Conservation (phyloP, 805 yeast genomes). For the Zygosaccharomyces pseudorouxii region DNA sequence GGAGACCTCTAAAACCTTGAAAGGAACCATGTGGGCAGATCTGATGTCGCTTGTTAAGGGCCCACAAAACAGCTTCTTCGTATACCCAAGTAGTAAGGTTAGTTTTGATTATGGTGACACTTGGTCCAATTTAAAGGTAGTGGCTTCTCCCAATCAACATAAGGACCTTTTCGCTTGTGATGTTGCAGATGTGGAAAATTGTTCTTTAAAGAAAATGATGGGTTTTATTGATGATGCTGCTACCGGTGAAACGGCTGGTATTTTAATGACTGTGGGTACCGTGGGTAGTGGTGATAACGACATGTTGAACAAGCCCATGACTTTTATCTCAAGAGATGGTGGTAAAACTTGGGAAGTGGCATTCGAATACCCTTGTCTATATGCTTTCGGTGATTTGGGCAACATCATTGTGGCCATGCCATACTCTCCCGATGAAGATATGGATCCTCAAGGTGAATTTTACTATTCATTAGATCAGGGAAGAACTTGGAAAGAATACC, state of each 20-base stretch:
- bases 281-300: conserved; percentile 15
- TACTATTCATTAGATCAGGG: conserved; percentile 73
- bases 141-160: conserved; percentile 42
- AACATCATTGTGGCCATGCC: conserved; percentile 65
- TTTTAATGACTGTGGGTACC: conserved; percentile 25
- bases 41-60: not conserved
- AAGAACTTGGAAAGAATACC: conserved; percentile 49
- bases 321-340: conserved; percentile 71
- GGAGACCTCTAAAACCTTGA: conserved; percentile 10
- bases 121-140: conserved; percentile 47
- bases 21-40: conserved; percentile 24
- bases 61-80: too few relatives aligned
- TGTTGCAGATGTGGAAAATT: conserved; percentile 38
- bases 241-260: conserved; percentile 48
- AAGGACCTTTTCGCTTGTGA: conserved; percentile 27
- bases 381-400: conserved; percentile 73
- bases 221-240: conserved; percentile 36
- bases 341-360: conserved; percentile 67
- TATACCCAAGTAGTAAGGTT: too few relatives aligned
- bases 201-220: conserved; percentile 42
- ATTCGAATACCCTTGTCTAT: conserved; percentile 47
- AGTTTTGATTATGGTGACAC: conserved; percentile 50
- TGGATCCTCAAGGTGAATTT: conserved; percentile 35
- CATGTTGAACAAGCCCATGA: conserved; percentile 26
- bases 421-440: conserved; percentile 33